Conservation (phyloP, 176 grass and related monocot genomes). For the Carex myosuroides region DNA sequence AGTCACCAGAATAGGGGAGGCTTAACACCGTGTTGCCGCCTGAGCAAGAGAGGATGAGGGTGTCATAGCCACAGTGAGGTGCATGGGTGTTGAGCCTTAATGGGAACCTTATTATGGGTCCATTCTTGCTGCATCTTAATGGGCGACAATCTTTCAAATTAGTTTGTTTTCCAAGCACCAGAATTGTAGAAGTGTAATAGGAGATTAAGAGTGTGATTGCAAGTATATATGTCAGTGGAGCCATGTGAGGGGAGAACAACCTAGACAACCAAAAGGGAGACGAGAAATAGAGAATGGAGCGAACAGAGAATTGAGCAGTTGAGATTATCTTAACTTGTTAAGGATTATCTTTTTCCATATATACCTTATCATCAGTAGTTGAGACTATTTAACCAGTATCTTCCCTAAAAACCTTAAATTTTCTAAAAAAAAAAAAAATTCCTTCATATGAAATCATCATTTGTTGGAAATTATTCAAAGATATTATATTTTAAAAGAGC, state of each 20-base stretch:
- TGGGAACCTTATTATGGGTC: background rate
- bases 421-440: too few species aligned
- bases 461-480: too few species aligned
- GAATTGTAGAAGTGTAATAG: background rate
- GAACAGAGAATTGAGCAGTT: too few species aligned
- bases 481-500: too few species aligned
- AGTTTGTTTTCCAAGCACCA: background rate
- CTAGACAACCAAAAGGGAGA: too few species aligned
- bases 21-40: background rate
- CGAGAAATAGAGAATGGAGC: too few species aligned
- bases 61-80: background rate
- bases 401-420: too few species aligned
- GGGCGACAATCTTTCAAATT: background rate
- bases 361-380: too few species aligned
- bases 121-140: background rate
- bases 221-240: background rate
- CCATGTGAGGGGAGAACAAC: background rate
- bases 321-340: too few species aligned
- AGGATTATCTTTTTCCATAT: too few species aligned
- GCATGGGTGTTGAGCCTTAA: background rate
- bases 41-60: background rate
- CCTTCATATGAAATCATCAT: too few species aligned
- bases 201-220: background rate
- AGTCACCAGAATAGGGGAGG: background rate
- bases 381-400: too few species aligned